These are phyloP conservation scores for Chaetomium tenue DNA, from an alignment of 495 filamentous ascomycete species.

Conservation along the genomic window DNA sequence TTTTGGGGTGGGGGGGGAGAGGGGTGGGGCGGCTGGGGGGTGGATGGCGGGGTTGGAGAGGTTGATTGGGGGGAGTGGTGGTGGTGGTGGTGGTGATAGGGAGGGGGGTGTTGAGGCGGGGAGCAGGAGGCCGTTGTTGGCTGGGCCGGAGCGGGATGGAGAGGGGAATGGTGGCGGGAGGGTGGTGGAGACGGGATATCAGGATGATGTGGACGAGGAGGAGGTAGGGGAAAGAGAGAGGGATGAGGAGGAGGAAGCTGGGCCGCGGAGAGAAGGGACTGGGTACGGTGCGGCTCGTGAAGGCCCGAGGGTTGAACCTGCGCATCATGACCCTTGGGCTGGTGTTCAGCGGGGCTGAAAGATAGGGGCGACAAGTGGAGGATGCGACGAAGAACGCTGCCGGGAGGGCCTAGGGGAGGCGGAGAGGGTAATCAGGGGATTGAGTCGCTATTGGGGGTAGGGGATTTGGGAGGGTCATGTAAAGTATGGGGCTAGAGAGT, in stretches of 20 bases:
- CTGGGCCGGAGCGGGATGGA: not conserved
- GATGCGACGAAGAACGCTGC: not conserved
- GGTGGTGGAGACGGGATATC: not conserved
- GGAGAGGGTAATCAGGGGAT: no score
- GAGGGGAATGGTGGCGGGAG: constrained; percentile 27
- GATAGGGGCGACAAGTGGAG: not conserved
- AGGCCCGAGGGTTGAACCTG: constrained; percentile 15
- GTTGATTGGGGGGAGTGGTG: not conserved
- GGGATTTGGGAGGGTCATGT: no score
- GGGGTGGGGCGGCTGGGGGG: not conserved
- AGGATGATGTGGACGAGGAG: constrained; percentile 29
- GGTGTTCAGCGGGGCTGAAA: constrained; percentile 8
- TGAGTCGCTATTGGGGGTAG: no score
- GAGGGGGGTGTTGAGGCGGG: not conserved
- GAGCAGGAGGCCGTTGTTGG: constrained; percentile 11
- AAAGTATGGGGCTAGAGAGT: no score
- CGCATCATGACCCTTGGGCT: constrained; percentile 8
- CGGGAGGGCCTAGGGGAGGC: no score
- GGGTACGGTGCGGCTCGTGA: constrained; percentile 28
- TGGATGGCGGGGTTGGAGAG: not conserved
- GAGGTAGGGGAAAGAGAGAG: constrained; percentile 55
- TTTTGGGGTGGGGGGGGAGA: not conserved
- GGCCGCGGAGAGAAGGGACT: constrained; percentile 40
- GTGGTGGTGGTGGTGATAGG: not conserved
- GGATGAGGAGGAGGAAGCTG: constrained; percentile 42